Base-by-base conservation (phyloP, 345 rosid genomes). In the Schrenkiella parvula region DNA sequence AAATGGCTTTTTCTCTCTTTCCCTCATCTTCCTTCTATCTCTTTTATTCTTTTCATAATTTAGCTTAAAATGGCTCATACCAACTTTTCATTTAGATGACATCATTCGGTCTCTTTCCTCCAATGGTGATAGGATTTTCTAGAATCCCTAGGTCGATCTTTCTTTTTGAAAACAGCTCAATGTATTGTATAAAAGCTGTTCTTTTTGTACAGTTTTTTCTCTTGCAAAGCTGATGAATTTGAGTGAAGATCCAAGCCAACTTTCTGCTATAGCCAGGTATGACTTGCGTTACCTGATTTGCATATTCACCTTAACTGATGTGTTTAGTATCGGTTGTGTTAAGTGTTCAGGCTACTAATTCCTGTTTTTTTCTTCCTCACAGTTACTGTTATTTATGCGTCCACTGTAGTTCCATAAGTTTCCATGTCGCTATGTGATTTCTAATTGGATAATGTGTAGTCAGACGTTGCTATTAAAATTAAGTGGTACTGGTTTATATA, bases 231-330 rank as follows among this genome's bases (percentile, higher is more conserved):
- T 93, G 76, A 85, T 93, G 98, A 90, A 93, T 77, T 87, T 84
- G 19, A 77, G 79, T 73, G 98, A 87, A 87, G 88, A 87, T 77
- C 84, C 78, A 68, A 84, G 98, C 74, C 79, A 86, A 64, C 98
- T 93, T 78, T 93, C 98, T 80, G 92, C 96, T 54, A 87, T 93
- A 76, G 96, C 97, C 53, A 87, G 98, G 98, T 93, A 83, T 17
- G 58, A 41, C 18, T 42, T 32, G 5, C 39, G 10, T 19, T 25
- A 19, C 23, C 34, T 34, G 17, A 54, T 7, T n/a, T 63, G 43
- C 41, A 61, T 38, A 38, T 50, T 71, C 31, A 17, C 37, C 57
- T 35, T 47, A 17, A 18, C 14, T 23, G 39, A 35, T 15, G 31
- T 34, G 23, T 34, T 31, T 19, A 23, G 35, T 32, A 32, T 31